Evolutionary conservation across 345 rosid species (phyloP).

Genomic region (Brassica rapa): DNA sequence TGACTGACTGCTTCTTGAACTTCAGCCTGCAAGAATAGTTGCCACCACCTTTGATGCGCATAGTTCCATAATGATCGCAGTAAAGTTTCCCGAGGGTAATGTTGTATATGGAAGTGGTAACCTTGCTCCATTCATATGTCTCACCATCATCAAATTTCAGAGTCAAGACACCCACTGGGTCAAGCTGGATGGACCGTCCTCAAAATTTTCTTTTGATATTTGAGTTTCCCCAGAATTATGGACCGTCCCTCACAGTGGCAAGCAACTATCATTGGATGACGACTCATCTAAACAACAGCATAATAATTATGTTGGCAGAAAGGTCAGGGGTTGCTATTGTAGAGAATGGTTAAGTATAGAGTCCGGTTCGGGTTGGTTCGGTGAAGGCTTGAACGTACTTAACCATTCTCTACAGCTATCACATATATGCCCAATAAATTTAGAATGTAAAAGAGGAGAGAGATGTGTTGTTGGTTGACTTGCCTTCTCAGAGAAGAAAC

Average conservation of each 20-base stretch:
- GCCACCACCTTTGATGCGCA: slow-evolving; percentile 90
- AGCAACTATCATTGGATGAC: slow-evolving; percentile 95
- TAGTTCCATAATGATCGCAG: slow-evolving; percentile 97
- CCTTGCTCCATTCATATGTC: slow-evolving; percentile 95
- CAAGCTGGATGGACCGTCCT: slow-evolving; percentile 98
- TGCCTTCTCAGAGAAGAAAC: slow-evolving; percentile 94
- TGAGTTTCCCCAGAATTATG: slow-evolving; percentile 98
- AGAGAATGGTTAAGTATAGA: too few species aligned
- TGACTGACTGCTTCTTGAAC: slow-evolving; percentile 98
- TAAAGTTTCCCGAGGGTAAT: slow-evolving; percentile 93
- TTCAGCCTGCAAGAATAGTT: slow-evolving; percentile 88
- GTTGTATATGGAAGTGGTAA: slow-evolving; percentile 96
- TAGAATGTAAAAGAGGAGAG: neutral
- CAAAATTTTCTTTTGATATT: slow-evolving; percentile 97
- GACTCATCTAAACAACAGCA: slow-evolving; percentile 73
- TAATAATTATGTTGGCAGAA: too few species aligned
- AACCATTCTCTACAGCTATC: too few species aligned
- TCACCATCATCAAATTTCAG: slow-evolving; percentile 90
- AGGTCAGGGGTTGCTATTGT: too few species aligned
- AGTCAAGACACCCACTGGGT: slow-evolving; percentile 74
- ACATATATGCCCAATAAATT: too few species aligned
- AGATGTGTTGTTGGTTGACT: slow-evolving; percentile 11
- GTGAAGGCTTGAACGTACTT: too few species aligned
- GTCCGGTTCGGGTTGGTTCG: too few species aligned
- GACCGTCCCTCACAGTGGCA: slow-evolving; percentile 99